phyloP scores from a whole-genome alignment of 805 yeast species.

The Teunomyces pallodes region DNA sequence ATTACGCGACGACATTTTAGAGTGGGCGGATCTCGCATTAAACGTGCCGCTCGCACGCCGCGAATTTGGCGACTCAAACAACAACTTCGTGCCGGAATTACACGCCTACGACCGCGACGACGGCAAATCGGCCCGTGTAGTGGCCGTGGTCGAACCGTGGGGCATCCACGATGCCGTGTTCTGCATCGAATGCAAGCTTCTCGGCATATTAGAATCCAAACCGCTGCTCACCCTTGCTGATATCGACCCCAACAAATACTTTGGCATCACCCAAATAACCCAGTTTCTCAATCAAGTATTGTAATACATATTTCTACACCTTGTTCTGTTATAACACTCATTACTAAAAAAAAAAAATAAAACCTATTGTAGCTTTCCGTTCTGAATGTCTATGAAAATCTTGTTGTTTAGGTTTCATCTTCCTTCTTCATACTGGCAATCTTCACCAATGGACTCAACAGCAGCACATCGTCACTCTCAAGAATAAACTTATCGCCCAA shows the following conservation, averaged over 20 bases:
- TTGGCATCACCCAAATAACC: constrained; percentile 22
- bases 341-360: too few species aligned
- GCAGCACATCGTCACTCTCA: constrained; percentile 58
- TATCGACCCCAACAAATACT: constrained; percentile 13
- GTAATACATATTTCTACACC: neutral
- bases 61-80: constrained; percentile 27
- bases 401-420: constrained; percentile 8
- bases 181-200: constrained; percentile 23
- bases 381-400: neutral
- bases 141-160: constrained; percentile 31
- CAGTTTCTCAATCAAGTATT: constrained; percentile 21
- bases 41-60: constrained; percentile 21
- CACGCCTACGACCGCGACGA: constrained; percentile 19
- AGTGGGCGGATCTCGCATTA: constrained; percentile 33
- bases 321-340: neutral
- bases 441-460: constrained; percentile 72
- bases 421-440: constrained; percentile 66
- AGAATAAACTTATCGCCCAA: constrained; percentile 62
- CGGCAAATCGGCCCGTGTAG: constrained; percentile 19
- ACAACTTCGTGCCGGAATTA: constrained; percentile 13
- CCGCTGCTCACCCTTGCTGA: constrained; percentile 2
- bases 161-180: constrained; percentile 34
- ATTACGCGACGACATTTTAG: constrained; percentile 38
- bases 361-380: too few species aligned
- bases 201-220: constrained; percentile 13